Conservation (phyloP, 2,329 filamentous ascomycete genomes). For the Alternaria rosae region DNA sequence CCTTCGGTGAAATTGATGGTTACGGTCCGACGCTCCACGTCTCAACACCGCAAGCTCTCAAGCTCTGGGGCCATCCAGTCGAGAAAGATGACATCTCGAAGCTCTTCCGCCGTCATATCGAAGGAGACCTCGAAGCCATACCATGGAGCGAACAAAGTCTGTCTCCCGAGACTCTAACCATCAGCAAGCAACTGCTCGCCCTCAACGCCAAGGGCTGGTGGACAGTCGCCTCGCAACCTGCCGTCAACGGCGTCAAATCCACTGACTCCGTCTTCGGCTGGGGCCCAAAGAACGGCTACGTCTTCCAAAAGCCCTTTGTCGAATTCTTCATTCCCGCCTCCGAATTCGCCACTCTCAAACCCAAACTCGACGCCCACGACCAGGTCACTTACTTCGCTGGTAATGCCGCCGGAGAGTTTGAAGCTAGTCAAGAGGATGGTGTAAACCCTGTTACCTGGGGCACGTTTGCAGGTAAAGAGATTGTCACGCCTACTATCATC, state of each 20-base stretch:
- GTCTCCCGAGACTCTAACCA: conserved; percentile 81
- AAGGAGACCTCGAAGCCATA: conserved; percentile 79
- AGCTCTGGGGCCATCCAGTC: conserved; percentile 83
- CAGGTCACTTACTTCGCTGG: conserved; percentile 87
- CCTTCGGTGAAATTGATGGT: conserved; percentile 97
- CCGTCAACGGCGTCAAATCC: conserved; percentile 84
- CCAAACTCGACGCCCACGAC: conserved; percentile 70
- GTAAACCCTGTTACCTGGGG: conserved; percentile 98
- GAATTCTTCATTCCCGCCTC: conserved; percentile 85
- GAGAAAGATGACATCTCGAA: conserved; percentile 74
- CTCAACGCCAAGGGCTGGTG: conserved; percentile 90
- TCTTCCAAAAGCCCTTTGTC: conserved; percentile 98
- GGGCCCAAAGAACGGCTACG: conserved; percentile 90
- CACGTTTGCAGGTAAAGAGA: conserved; percentile 93
- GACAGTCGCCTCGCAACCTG: conserved; percentile 94
- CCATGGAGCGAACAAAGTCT: conserved; percentile 95
- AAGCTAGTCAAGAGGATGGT: conserved; percentile 68
- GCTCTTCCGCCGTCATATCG: conserved; percentile 82
- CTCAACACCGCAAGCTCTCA: conserved; percentile 80
- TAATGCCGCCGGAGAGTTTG: conserved; percentile 79
- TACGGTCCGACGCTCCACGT: conserved; percentile 97
- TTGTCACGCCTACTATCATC: conserved; percentile 94
- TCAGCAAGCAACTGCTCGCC: conserved; percentile 75
- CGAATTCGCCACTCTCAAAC: conserved; percentile 74
- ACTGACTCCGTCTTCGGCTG: conserved; percentile 85